Evolutionary conservation across 169 alveolate species (phyloP), one percentile per base, ranked within the genome.

Genomic region (Plasmodium blacklocki): DNA sequence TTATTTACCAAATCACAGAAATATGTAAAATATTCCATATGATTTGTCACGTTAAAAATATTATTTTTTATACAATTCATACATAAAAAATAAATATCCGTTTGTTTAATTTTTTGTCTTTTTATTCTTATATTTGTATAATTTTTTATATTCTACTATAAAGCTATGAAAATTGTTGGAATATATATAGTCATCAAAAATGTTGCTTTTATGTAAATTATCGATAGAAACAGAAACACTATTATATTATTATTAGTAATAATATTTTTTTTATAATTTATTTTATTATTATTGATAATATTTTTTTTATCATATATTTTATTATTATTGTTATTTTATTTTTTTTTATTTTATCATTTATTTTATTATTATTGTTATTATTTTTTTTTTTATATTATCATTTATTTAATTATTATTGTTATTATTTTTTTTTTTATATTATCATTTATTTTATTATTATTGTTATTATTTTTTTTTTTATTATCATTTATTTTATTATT

Each of bases 101-200:
- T 76, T 76, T 76, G 89, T 15, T 76, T 76, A 26, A 64, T 45
- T 56, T 68, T 76, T 76, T 76, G 89, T 74, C 88, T 74, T 74
- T 74, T 74, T 60, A 74, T 74, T 63, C 32, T 59, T 59, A 74
- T 49, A 18, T 74, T 74, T 73, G 62, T 59, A 74, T 23, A 49
- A 6, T 74, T 74, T 39, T 74, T 59, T 74, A 49, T 74, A 74
- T 47, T 59, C 62, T 18, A 39, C 50, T 1, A 76, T 6, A 18
- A 63, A 76, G 26, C 29, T 21, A 32, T 32, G 9, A 50, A 64
- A 50, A 47, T 76, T 50, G 4, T 56, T 56, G 18, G 64, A 56
- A 18, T 15, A 14, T 12, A 11, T 56, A 14, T 2, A 18, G 64
- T 14, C 11, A 56, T 56, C 23, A 9, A 56, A 8, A 56, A 21